Base-by-base conservation (phyloP, 2,329 filamentous ascomycete genomes). In the Alternaria sp. region DNA sequence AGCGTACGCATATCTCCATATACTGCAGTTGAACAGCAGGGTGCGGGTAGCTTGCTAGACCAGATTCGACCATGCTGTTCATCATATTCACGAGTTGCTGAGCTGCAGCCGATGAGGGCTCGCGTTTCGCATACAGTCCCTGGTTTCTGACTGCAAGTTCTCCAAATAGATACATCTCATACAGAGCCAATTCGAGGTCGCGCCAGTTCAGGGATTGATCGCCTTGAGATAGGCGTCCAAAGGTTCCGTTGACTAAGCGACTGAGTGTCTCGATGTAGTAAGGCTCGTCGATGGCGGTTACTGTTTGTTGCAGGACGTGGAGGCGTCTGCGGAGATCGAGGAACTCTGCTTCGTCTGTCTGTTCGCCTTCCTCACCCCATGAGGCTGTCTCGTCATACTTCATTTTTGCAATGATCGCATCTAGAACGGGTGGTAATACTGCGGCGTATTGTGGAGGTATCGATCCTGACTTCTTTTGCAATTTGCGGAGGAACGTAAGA, bases 1-100 rank as follows among this genome's bases (percentile, higher is more conserved):
- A 99, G 55, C 96, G 90, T 59, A 97, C 94, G 79, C 94, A 97
- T 37, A 97, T 97, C 79, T 99, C 96, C 94, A 99, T 97, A 77
- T 97, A 99, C 81, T 97, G 94, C 21, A 99, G 85, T 67, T 97
- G 89, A 55, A 97, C 94, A 15, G 94, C 93, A 2, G 96, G 95
- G 77, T 98, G 96, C 15, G 90, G 89, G 79, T 95, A 96, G 46
- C 87, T 91, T 63, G 93, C 90, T 70, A 97, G 91, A 94, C 92
- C 90, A 69, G 93, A 97, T 78, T 96, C 91, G 58, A 98, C 92
- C 92, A 99, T 95, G 82, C 93, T 94, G 72, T 89, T 87, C 92
- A 99, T 97, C 92, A 99, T 97, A 64, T 90, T 90, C 62, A 94
- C 88, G 61, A 99, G 85, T 68, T 92, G 89, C 79, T 95, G 91